Percentiles rank a stretch among this genome's conserved stretches.
These are phyloP conservation scores for Syzygium jambos DNA, from an alignment of 345 rosid species.

Conservation along the genomic window DNA sequence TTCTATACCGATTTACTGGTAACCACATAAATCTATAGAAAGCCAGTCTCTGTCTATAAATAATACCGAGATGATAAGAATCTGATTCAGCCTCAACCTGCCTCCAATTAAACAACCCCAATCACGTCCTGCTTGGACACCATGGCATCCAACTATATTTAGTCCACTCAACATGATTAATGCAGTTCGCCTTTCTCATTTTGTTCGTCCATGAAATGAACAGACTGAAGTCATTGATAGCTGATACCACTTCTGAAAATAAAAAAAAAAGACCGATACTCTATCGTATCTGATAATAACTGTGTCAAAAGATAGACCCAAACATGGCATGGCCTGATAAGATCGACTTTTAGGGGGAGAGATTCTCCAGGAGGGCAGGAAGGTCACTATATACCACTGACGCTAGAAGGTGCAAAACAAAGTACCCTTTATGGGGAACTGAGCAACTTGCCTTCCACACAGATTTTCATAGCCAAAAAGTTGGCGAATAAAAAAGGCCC, in stretches of 20 bases:
- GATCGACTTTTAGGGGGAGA: neutral
- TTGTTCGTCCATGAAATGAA: neutral
- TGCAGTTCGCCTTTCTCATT: neutral
- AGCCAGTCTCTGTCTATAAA: neutral
- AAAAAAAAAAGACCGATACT: neutral
- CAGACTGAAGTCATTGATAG: neutral
- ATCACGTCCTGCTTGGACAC: neutral
- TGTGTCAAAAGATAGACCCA: neutral
- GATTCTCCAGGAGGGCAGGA: neutral
- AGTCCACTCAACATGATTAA: neutral
- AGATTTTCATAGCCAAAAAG: neutral
- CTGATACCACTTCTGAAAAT: neutral
- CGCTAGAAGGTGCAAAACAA: neutral
- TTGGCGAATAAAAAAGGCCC: neutral
- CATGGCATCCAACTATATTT: neutral
- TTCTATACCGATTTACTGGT: neutral
- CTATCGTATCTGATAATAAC: neutral
- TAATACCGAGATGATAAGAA: neutral
- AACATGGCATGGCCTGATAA: neutral
- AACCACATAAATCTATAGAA: neutral
- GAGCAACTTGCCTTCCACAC: neutral
- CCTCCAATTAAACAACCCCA: neutral
- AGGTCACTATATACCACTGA: neutral
- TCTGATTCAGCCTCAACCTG: conserved; percentile 1
- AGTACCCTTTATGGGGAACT: conserved; percentile 1